These are phyloP conservation scores for Geotrichum bryndzae DNA, from an alignment of 1,139 yeast species.

Conservation along the genomic window DNA sequence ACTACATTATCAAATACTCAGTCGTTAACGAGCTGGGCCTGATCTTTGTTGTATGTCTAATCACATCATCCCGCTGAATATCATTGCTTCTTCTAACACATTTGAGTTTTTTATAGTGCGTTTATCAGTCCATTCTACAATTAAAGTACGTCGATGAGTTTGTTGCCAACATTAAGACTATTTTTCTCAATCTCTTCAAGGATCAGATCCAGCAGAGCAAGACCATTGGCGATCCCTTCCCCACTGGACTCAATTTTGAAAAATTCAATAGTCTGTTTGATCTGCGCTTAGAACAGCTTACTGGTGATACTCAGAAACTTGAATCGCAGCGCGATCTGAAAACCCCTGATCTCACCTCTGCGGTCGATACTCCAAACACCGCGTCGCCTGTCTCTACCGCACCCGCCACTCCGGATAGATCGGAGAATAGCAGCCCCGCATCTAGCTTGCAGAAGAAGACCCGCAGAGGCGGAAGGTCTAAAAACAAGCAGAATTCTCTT, in stretches of 20 bases:
- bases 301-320: background rate
- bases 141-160: slow-evolving; percentile 35
- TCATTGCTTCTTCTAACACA: background rate
- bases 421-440: slow-evolving; percentile 10
- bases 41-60: slow-evolving; percentile 29
- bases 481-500: slow-evolving; percentile 19
- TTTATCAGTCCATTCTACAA: slow-evolving; percentile 36
- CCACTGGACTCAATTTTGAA: slow-evolving; percentile 24
- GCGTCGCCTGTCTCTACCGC: slow-evolving; percentile 6
- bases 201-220: slow-evolving; percentile 24
- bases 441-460: slow-evolving; percentile 13
- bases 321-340: background rate
- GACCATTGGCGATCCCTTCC: slow-evolving; percentile 17
- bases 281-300: slow-evolving; percentile 31
- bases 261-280: slow-evolving; percentile 34
- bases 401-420: slow-evolving; percentile 11
- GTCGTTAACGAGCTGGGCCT: slow-evolving; percentile 34
- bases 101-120: slow-evolving; percentile 18
- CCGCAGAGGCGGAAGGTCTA: slow-evolving; percentile 20
- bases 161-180: slow-evolving; percentile 32
- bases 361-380: background rate
- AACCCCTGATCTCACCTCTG: background rate
- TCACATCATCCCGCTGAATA: background rate
- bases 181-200: slow-evolving; percentile 32
- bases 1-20: slow-evolving; percentile 38